Evolutionary conservation across 805 yeast genomes (phyloP).

Genomic region (Saturnispora ahearnii): DNA sequence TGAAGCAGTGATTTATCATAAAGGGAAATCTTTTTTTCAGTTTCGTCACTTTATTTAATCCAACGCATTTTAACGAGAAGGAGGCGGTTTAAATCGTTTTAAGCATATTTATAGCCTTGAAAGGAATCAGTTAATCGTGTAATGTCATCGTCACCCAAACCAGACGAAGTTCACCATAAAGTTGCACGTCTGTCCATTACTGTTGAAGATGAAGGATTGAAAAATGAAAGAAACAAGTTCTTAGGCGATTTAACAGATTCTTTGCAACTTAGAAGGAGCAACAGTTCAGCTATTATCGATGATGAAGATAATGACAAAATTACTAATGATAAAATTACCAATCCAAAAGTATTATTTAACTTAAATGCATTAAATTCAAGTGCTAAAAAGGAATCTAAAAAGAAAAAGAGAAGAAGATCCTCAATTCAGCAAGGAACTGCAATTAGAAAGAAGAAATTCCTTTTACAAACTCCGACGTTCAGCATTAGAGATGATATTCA

Average conservation of each 20-base stretch:
- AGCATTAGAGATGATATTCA: slow-evolving; percentile 9
- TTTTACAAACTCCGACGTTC: slow-evolving; percentile 15
- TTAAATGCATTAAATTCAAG: slow-evolving; percentile 4
- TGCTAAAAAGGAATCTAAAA: slow-evolving; percentile 16
- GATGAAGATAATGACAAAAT: slow-evolving; percentile 22
- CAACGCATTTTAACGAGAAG: no score
- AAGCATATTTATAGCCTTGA: background rate
- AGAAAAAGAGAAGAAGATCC: slow-evolving; percentile 32
- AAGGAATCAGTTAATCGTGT: background rate
- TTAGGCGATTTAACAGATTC: slow-evolving; percentile 7
- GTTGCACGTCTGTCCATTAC: slow-evolving; percentile 27
- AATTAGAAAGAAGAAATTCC: slow-evolving; percentile 27
- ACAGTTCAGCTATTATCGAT: background rate
- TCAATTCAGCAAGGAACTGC: slow-evolving; percentile 25
- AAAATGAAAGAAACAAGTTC: slow-evolving; percentile 14
- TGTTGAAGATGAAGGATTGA: slow-evolving; percentile 13
- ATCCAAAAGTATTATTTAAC: slow-evolving; percentile 8
- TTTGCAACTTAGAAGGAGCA: background rate
- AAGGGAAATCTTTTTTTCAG: no score
- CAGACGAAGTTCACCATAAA: slow-evolving; percentile 15
- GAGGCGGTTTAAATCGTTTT: background rate
- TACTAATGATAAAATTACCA: background rate
- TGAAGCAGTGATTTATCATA: no score
- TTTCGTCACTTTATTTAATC: no score
- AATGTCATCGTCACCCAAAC: slow-evolving; percentile 2